Evolutionary conservation across 2,329 filamentous ascomycete genomes (phyloP).

Genomic region (Orbilia brochopaga): DNA sequence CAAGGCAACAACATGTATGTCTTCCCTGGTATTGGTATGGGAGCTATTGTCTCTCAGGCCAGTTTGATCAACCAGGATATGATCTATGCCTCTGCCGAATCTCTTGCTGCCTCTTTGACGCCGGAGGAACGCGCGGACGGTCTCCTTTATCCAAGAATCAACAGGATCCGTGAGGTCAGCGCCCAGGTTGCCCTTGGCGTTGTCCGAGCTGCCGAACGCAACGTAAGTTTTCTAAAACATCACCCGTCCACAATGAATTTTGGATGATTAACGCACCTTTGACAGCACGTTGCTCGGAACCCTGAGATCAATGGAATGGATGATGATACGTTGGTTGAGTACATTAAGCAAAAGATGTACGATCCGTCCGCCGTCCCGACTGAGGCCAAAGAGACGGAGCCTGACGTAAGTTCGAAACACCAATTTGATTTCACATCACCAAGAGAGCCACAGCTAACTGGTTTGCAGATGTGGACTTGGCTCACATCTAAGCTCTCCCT

Average conservation of each 20-base stretch:
- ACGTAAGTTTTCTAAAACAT: conserved; percentile 59
- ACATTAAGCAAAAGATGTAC: conserved; percentile 55
- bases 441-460: conserved; percentile 8
- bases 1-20: conserved; percentile 87
- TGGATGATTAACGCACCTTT: conserved; percentile 12
- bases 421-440: not conserved
- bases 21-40: conserved; percentile 94
- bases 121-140: conserved; percentile 80
- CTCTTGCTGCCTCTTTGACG: conserved; percentile 78
- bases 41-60: conserved; percentile 87
- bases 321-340: conserved; percentile 52
- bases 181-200: conserved; percentile 86
- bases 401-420: conserved; percentile 30
- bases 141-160: conserved; percentile 88
- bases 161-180: conserved; percentile 88
- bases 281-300: conserved; percentile 54
- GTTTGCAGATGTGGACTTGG: conserved; percentile 45
- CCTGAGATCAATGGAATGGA: conserved; percentile 54
- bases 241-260: not conserved
- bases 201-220: conserved; percentile 86
- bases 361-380: conserved; percentile 51
- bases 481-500: conserved; percentile 49
- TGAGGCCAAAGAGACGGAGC: conserved; percentile 31
- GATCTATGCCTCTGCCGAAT: conserved; percentile 91
- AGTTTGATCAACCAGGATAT: conserved; percentile 88